Percentiles rank a stretch among this genome's conserved stretches.
Evolutionary conservation across 148 eudicot species (phyloP).

Genomic region (Selenicereus undatus): DNA sequence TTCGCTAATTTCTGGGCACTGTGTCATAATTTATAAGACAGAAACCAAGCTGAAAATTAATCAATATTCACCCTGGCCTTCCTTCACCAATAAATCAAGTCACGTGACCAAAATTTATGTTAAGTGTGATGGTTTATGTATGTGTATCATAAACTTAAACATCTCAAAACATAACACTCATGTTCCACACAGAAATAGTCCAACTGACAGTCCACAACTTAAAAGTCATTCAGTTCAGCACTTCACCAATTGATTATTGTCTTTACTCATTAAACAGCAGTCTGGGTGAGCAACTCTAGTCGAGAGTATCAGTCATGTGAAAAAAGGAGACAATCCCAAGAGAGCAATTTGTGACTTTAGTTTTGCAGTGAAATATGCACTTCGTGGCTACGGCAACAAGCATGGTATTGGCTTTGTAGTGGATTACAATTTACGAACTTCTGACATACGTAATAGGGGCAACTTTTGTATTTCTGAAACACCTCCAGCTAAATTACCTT

Average conservation of each 20-base stretch:
- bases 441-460: not conserved
- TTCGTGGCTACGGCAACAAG: not conserved
- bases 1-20: not conserved
- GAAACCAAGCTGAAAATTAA: slow-evolving; percentile 5
- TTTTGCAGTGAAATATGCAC: not conserved
- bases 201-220: too few species aligned
- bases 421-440: not conserved
- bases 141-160: not conserved
- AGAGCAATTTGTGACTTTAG: not conserved
- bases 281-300: not conserved
- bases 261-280: not conserved
- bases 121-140: not conserved
- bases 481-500: not conserved
- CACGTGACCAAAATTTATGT: not conserved
- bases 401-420: not conserved
- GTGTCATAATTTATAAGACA: not conserved
- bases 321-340: not conserved
- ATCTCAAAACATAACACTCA: not conserved
- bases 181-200: not conserved
- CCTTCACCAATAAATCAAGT: not conserved
- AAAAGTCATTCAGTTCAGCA: not conserved
- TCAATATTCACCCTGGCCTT: not conserved
- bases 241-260: not conserved
- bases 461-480: not conserved
- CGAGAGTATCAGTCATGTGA: too few species aligned